Percentiles rank a stretch among this genome's conserved stretches.
Conservation (phyloP, 2,329 filamentous ascomycete genomes). For the Phialocephala subalpina region DNA sequence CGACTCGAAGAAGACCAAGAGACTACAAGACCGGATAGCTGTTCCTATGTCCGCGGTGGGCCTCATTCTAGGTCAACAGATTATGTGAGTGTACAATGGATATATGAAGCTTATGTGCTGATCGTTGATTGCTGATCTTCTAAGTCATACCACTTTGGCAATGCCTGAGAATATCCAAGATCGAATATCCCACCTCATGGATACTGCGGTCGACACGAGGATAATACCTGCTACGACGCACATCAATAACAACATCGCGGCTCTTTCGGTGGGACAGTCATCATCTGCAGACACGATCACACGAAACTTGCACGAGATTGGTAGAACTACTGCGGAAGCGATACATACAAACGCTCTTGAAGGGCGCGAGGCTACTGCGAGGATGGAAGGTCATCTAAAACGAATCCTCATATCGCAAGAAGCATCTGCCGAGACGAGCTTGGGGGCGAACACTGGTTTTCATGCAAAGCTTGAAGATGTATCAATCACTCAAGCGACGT, state of each 20-base stretch:
- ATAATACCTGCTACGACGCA: background rate
- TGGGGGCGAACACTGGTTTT: background rate
- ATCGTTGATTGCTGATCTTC: background rate
- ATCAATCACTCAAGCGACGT: background rate
- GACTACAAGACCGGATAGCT: background rate
- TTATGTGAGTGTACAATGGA: background rate
- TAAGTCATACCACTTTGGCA: background rate
- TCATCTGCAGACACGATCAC: background rate
- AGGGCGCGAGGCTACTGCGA: background rate
- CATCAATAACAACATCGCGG: background rate
- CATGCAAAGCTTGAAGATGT: background rate
- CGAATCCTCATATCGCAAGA: background rate
- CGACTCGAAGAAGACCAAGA: background rate
- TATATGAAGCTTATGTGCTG: background rate
- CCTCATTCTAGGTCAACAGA: background rate
- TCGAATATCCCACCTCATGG: background rate
- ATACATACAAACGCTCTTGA: background rate
- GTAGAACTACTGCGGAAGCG: background rate
- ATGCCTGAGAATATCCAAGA: background rate
- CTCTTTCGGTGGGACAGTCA: background rate
- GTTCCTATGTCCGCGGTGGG: background rate
- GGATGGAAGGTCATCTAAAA: background rate
- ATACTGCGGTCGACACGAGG: background rate
- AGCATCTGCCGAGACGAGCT: background rate
- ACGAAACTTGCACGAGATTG: background rate